Evolutionary conservation across 805 yeast genomes (phyloP).

Genomic region (Spathaspora gorwiae): DNA sequence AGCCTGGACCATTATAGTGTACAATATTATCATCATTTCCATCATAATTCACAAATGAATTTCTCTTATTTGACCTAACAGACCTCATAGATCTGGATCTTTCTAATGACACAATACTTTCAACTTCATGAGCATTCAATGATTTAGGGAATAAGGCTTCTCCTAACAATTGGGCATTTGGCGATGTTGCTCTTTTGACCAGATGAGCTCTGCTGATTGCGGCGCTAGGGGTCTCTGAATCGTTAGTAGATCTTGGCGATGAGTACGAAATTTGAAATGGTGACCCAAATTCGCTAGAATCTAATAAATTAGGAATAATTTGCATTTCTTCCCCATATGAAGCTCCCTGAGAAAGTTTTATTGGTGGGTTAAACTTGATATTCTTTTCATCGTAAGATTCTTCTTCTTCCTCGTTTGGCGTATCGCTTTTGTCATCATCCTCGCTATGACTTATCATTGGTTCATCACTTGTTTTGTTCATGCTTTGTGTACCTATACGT

Average conservation of each 20-base stretch:
- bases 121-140: constrained; percentile 62
- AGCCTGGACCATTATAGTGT: constrained; percentile 16
- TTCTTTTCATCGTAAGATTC: constrained; percentile 15
- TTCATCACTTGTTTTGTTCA: no score
- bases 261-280: constrained; percentile 22
- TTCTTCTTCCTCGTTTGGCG: not conserved
- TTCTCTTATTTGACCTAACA: constrained; percentile 32
- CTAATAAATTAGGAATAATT: constrained; percentile 9
- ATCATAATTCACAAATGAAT: constrained; percentile 35
- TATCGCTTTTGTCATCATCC: no score
- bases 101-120: constrained; percentile 68
- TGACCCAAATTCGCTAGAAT: constrained; percentile 22
- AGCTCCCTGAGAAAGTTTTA: constrained; percentile 11
- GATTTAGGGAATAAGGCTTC: constrained; percentile 69
- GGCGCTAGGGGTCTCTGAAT: not conserved
- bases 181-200: not conserved
- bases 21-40: constrained; percentile 40
- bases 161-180: constrained; percentile 21
- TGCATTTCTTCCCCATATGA: constrained; percentile 26
- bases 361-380: constrained; percentile 21
- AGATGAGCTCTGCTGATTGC: not conserved
- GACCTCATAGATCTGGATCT: constrained; percentile 60
- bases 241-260: constrained; percentile 10
- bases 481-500: no score
- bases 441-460: no score